phyloP scores from a whole-genome alignment of 108 stramenopile genomes.

The Skeletonema marinoi region DNA sequence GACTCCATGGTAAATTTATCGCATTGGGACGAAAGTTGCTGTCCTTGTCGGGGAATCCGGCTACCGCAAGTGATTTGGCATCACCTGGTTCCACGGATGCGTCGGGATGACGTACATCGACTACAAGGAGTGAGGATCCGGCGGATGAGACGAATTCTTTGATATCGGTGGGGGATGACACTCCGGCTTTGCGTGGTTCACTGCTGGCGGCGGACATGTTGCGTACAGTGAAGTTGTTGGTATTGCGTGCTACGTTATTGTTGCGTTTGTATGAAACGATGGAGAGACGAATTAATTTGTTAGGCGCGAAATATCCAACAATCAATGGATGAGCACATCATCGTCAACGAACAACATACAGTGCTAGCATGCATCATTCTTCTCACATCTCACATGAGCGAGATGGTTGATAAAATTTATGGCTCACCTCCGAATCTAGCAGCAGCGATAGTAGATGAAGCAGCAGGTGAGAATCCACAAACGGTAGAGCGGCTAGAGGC shows the following conservation, averaged over 20 bases:
- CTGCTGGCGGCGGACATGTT: neutral
- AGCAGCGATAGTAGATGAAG: neutral
- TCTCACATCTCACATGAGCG: too few relatives aligned
- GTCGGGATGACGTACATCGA: conserved; percentile 84
- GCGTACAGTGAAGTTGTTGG: neutral
- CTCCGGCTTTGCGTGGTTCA: conserved; percentile 64
- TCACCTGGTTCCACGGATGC: conserved; percentile 76
- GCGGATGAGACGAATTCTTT: conserved; percentile 63
- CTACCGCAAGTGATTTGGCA: conserved; percentile 63
- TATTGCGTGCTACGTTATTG: neutral
- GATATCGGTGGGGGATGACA: conserved; percentile 71
- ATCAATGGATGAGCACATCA: neutral
- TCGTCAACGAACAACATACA: neutral
- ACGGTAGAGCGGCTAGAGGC: neutral
- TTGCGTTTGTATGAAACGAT: neutral
- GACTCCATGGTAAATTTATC: conserved; percentile 69
- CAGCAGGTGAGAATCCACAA: neutral
- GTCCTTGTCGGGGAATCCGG: conserved; percentile 49
- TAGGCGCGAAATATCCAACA: too few relatives aligned
- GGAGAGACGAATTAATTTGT: neutral
- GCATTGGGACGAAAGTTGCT: conserved; percentile 60
- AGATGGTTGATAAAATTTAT: neutral
- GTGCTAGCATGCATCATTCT: too few relatives aligned
- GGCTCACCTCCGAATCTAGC: neutral
- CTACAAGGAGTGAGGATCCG: conserved; percentile 70